These are phyloP conservation scores for Colletotrichum sp. DNA, from an alignment of 2,329 filamentous ascomycete genomes.

Conservation along the genomic window DNA sequence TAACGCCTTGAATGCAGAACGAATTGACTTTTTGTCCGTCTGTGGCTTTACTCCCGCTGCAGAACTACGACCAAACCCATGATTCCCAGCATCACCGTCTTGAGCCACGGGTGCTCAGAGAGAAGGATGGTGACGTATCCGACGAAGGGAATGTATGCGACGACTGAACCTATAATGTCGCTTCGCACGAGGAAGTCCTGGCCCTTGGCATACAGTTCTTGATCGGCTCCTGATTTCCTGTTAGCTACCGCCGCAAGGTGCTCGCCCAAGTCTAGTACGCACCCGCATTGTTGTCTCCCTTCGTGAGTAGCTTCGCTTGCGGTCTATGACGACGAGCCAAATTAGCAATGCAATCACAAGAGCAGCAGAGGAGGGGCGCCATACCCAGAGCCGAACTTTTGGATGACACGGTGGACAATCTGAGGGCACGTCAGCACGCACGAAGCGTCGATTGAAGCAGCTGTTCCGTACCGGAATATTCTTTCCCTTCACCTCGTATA, in stretches of 20 bases:
- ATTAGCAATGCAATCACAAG: not conserved
- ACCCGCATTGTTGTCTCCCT: conserved; percentile 94
- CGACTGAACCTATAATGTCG: conserved; percentile 92
- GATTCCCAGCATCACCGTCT: conserved; percentile 90
- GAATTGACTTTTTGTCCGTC: not conserved
- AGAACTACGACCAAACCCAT: conserved; percentile 95
- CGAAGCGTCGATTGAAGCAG: not conserved
- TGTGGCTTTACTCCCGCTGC: conserved; percentile 74
- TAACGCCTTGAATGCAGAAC: not conserved
- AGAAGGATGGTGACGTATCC: conserved; percentile 97
- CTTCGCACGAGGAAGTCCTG: conserved; percentile 87
- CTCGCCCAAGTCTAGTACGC: conserved; percentile 24
- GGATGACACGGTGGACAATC: conserved; percentile 92
- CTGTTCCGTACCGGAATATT: conserved; percentile 71
- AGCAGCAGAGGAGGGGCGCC: conserved; percentile 25
- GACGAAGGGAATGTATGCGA: conserved; percentile 91
- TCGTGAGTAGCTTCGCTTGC: conserved; percentile 81
- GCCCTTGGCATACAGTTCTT: conserved; percentile 70
- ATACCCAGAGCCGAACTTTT: conserved; percentile 69
- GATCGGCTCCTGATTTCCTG: not conserved
- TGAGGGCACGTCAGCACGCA: not conserved
- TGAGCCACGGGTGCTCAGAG: conserved; percentile 95
- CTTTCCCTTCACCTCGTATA: conserved; percentile 86
- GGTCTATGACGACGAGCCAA: conserved; percentile 39
- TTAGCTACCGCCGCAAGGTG: not conserved